These are phyloP conservation scores for Nevesoporus exiguus DNA, from an alignment of 768 basidiomycete genomes.

Conservation along the genomic window DNA sequence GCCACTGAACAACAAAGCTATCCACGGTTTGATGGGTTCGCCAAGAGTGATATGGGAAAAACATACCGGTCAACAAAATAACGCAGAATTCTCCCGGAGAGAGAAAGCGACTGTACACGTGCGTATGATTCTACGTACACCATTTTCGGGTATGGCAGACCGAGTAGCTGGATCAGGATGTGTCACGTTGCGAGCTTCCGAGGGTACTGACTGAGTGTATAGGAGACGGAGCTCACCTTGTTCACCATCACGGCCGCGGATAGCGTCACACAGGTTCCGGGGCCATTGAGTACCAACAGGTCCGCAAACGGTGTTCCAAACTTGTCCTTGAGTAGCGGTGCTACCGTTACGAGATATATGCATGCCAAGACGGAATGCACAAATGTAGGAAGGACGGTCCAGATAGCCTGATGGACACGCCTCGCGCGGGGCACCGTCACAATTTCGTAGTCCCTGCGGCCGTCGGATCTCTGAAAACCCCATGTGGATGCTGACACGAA, in stretches of 20 bases:
- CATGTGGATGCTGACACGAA: constrained; percentile 10
- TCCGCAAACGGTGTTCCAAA: constrained; percentile 51
- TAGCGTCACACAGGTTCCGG: constrained; percentile 87
- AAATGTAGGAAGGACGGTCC: constrained; percentile 67
- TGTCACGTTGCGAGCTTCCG: constrained; percentile 6
- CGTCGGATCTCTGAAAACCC: constrained; percentile 4
- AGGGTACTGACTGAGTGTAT: neutral
- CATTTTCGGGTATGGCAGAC: constrained; percentile 62
- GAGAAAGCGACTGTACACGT: constrained; percentile 72
- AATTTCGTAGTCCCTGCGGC: constrained; percentile 40
- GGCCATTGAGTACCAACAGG: constrained; percentile 86
- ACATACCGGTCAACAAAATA: constrained; percentile 77
- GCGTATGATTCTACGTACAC: constrained; percentile 96
- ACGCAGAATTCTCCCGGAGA: constrained; percentile 79
- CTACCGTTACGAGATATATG: constrained; percentile 56
- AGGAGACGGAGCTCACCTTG: constrained; percentile 47
- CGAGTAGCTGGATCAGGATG: constrained; percentile 56
- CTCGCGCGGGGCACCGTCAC: constrained; percentile 83
- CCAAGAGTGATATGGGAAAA: constrained; percentile 48
- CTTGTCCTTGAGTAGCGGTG: constrained; percentile 39
- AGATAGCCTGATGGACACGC: constrained; percentile 74
- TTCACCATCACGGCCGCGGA: constrained; percentile 68
- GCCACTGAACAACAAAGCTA: constrained; percentile 93
- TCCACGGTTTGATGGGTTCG: neutral
- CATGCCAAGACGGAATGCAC: constrained; percentile 57